These are phyloP conservation scores for Mucor piriformis DNA, from an alignment of 371 early-diverging fungal species.

Conservation along the genomic window DNA sequence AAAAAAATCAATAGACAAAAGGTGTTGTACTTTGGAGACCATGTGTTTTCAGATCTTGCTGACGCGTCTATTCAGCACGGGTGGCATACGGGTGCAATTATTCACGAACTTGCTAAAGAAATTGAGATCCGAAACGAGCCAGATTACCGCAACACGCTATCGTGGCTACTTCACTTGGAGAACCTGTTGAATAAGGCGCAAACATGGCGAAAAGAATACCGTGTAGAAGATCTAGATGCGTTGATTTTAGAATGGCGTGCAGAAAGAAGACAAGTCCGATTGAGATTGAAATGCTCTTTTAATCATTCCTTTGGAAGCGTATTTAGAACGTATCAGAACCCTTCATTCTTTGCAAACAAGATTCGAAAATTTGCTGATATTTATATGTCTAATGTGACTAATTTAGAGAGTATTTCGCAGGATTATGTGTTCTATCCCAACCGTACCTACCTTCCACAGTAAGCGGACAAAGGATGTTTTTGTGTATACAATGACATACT, in stretches of 20 bases:
- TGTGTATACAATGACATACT: too few relatives aligned
- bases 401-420: constrained; percentile 56
- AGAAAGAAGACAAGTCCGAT: constrained; percentile 50
- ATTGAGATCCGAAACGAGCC: constrained; percentile 56
- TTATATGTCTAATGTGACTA: constrained; percentile 63
- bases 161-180: constrained; percentile 61
- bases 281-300: constrained; percentile 55
- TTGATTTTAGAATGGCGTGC: constrained; percentile 53
- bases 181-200: constrained; percentile 62
- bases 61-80: constrained; percentile 69
- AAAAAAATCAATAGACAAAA: constrained; percentile 55
- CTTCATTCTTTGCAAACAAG: constrained; percentile 69
- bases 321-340: constrained; percentile 66
- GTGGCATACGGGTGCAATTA: constrained; percentile 75
- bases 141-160: constrained; percentile 54
- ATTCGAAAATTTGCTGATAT: constrained; percentile 56
- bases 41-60: constrained; percentile 67
- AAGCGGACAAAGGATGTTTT: constrained; percentile 33
- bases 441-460: constrained; percentile 65
- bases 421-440: constrained; percentile 71
- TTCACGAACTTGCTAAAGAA: constrained; percentile 63
- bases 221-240: constrained; percentile 33
- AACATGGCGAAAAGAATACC: constrained; percentile 32
- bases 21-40: constrained; percentile 73
- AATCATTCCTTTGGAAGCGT: constrained; percentile 70